Evolutionary conservation across 2,329 filamentous ascomycete genomes (phyloP), one percentile per base, ranked within the genome.

Genomic region (Fusarium palustre): DNA sequence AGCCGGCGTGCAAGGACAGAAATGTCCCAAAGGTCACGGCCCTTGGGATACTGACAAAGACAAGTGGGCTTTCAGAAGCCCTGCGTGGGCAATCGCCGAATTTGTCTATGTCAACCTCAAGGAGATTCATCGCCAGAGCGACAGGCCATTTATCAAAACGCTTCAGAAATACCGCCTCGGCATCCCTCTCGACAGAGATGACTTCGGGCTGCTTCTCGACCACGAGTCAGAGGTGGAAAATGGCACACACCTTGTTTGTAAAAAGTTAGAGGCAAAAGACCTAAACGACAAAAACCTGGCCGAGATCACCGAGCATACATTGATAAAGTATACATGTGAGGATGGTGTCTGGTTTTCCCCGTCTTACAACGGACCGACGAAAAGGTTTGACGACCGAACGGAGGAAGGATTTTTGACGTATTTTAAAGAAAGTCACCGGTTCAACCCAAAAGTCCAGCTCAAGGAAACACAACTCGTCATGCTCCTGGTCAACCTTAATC

Each of bases 11-110:
- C 2, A 7, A 34, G 16, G 33, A 34, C 5, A 22, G 45, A 16
- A 6, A 4, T 48, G 45, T 28, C 8, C 31, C 11, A 11, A 15
- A 1, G 8, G 18, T 5, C 47, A 38, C 12, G 47, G 47, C 0
- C 22, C 33, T n/a, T 50, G 31, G 31, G 8, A 71, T 47, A 24
- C 3, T 9, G 22, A 50, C 6, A 3, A 36, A 2, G 83, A 90
- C 12, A 88, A 87, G 69, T 91, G 87, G 85, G 88, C 88, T 0
- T 91, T 91, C 68, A 78, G 81, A 20, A 88, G 86, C 66, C 59
- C 76, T 3, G 83, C 83, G 0, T 91, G 88, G 89, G 62, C 78
- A 15, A 77, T 85, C 45, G 86, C 86, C 65, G 69, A 83, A 3
- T 90, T 91, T 69, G 75, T 74, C 3, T 81, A 87, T 59, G 77